phyloP scores from a whole-genome alignment of 257 asterid genomes.

The Plantago major region DNA sequence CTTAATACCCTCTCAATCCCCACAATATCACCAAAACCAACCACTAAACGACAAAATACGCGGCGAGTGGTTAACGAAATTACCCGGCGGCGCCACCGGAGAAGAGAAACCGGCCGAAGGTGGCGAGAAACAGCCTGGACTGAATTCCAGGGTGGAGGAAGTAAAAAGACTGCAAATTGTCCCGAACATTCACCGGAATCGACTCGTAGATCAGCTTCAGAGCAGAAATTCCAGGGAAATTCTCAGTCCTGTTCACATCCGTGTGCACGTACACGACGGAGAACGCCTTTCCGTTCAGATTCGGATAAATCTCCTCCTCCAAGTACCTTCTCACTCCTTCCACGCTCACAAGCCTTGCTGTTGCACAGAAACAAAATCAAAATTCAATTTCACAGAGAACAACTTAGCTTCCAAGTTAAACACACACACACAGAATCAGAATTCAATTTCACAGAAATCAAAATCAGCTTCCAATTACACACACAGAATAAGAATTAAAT shows the following conservation, averaged over 20 bases:
- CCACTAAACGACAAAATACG: no score
- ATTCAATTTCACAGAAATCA: no score
- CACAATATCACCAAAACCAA: background rate
- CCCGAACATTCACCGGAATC: constrained; percentile 39
- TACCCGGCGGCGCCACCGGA: constrained; percentile 41
- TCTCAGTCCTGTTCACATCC: constrained; percentile 44
- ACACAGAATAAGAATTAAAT: no score
- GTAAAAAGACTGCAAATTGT: constrained; percentile 47
- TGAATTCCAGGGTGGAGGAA: constrained; percentile 80
- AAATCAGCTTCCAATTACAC: no score
- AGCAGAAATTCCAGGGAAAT: constrained; percentile 64
- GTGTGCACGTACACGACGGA: constrained; percentile 70
- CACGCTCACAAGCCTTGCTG: constrained; percentile 49
- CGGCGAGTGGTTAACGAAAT: background rate
- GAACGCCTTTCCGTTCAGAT: constrained; percentile 39
- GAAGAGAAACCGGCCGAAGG: constrained; percentile 64
- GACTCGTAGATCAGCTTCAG: constrained; percentile 47
- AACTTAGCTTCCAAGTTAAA: no score
- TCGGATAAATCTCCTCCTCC: constrained; percentile 50
- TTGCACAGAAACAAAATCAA: no score
- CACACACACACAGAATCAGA: no score
- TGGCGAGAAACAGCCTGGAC: constrained; percentile 72
- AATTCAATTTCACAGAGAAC: no score
- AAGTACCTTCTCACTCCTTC: constrained; percentile 51
- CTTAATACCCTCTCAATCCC: no score